Conservation (phyloP, 768 basidiomycete genomes). For the Gloeopeniophorella convolvens region DNA sequence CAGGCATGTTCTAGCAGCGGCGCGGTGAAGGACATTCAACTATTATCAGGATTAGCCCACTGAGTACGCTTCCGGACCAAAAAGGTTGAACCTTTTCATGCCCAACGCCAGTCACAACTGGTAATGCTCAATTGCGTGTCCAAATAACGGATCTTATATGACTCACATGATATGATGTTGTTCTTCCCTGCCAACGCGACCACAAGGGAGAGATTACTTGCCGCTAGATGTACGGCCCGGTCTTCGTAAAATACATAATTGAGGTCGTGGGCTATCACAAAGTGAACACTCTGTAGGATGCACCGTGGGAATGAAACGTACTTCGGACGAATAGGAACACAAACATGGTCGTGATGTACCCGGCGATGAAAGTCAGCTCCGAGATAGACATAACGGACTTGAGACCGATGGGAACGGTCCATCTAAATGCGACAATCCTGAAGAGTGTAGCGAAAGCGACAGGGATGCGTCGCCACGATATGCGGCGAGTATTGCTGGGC, state of each 20-base stretch:
- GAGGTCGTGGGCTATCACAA: conserved; percentile 19
- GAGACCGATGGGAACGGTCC: conserved; percentile 39
- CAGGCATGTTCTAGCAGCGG: conserved; percentile 36
- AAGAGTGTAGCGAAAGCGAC: conserved; percentile 37
- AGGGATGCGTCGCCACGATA: conserved; percentile 30
- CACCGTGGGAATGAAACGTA: conserved; percentile 27
- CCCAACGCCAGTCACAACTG: conserved; percentile 46
- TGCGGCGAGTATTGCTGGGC: conserved; percentile 17
- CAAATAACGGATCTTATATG: background rate
- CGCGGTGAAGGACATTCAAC: conserved; percentile 42
- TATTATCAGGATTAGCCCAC: conserved; percentile 20
- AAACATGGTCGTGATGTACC: conserved; percentile 41
- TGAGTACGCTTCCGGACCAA: background rate
- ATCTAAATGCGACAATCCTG: conserved; percentile 44
- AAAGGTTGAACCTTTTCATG: conserved; percentile 45
- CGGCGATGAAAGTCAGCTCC: conserved; percentile 41
- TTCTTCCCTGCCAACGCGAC: conserved; percentile 53
- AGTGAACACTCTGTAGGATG: background rate
- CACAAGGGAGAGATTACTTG: conserved; percentile 44
- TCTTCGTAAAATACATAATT: conserved; percentile 26
- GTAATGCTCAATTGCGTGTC: background rate
- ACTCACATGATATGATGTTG: conserved; percentile 46
- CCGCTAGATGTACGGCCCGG: conserved; percentile 37
- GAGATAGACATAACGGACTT: conserved; percentile 32
- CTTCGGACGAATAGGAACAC: conserved; percentile 40